Evolutionary conservation across 2,329 filamentous ascomycete genomes (phyloP).

Genomic region (Emericellopsis cladophorae): DNA sequence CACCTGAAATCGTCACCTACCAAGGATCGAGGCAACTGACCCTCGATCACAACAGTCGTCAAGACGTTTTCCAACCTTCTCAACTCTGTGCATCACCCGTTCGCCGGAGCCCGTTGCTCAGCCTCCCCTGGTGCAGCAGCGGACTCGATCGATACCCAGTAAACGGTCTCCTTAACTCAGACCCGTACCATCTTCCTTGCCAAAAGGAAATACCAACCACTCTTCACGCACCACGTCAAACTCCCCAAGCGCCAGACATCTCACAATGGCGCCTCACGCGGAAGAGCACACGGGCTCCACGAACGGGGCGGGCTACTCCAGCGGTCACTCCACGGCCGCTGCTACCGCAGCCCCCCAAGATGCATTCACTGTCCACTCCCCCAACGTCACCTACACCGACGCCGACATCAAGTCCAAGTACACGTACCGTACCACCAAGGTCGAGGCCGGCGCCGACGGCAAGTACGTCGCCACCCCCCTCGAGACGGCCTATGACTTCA

Average conservation of each 20-base stretch:
- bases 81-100: slow-evolving; percentile 91
- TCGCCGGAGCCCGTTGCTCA: slow-evolving; percentile 92
- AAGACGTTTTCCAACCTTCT: slow-evolving; percentile 99
- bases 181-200: background rate
- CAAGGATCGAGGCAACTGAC: slow-evolving; percentile 34
- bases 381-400: slow-evolving; percentile 86
- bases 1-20: background rate
- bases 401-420: slow-evolving; percentile 85
- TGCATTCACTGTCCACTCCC: slow-evolving; percentile 79
- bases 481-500: slow-evolving; percentile 92
- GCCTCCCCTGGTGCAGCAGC: slow-evolving; percentile 74
- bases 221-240: slow-evolving; percentile 5
- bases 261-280: slow-evolving; percentile 84
- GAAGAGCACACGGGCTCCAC: slow-evolving; percentile 39
- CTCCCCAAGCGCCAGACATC: slow-evolving; percentile 5
- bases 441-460: slow-evolving; percentile 59
- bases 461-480: slow-evolving; percentile 75
- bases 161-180: slow-evolving; percentile 25
- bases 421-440: slow-evolving; percentile 86
- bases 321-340: slow-evolving; percentile 18
- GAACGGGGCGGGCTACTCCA: slow-evolving; percentile 45
- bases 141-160: slow-evolving; percentile 48
- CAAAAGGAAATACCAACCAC: slow-evolving; percentile 1
- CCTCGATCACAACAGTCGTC: slow-evolving; percentile 53
- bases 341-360: slow-evolving; percentile 36